These are phyloP conservation scores for Trichoderma sp. DNA, from an alignment of 2,329 filamentous ascomycete species.

Conservation along the genomic window DNA sequence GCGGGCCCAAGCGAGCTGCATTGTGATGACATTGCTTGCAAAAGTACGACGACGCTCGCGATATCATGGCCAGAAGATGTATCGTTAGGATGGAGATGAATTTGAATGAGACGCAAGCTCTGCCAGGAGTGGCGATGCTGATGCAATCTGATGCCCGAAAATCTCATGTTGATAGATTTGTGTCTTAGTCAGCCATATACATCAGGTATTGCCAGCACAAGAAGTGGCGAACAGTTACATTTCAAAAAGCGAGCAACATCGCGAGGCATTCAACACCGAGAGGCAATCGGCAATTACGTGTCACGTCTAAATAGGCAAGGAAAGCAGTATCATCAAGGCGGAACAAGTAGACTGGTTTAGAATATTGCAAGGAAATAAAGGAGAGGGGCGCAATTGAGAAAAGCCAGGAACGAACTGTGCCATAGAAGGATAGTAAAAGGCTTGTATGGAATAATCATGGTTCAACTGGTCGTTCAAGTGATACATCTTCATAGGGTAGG, in stretches of 20 bases:
- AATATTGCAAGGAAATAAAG: too few relatives aligned
- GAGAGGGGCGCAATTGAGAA: too few relatives aligned
- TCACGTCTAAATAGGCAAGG: too few relatives aligned
- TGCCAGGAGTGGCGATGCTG: not conserved
- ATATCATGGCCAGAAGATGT: slow-evolving; percentile 1
- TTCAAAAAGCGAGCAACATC: not conserved
- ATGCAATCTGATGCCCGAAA: slow-evolving; percentile 15
- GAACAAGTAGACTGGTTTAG: too few relatives aligned
- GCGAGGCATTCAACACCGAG: too few relatives aligned
- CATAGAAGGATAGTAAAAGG: not conserved
- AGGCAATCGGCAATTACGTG: too few relatives aligned
- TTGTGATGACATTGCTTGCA: slow-evolving; percentile 3
- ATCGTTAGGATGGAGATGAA: not conserved
- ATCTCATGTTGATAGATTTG: not conserved
- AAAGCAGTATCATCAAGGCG: too few relatives aligned
- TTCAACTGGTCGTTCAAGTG: not conserved
- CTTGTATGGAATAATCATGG: not conserved
- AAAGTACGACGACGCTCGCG: slow-evolving; percentile 6
- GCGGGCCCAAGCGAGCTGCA: not conserved
- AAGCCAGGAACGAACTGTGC: too few relatives aligned
- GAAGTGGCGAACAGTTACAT: not conserved
- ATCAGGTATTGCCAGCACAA: not conserved
- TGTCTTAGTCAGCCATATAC: slow-evolving; percentile 21
- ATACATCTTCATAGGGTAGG: too few relatives aligned
- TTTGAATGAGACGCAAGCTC: not conserved